Conservation (phyloP, 768 basidiomycete genomes). For the Termitomyces sp. region DNA sequence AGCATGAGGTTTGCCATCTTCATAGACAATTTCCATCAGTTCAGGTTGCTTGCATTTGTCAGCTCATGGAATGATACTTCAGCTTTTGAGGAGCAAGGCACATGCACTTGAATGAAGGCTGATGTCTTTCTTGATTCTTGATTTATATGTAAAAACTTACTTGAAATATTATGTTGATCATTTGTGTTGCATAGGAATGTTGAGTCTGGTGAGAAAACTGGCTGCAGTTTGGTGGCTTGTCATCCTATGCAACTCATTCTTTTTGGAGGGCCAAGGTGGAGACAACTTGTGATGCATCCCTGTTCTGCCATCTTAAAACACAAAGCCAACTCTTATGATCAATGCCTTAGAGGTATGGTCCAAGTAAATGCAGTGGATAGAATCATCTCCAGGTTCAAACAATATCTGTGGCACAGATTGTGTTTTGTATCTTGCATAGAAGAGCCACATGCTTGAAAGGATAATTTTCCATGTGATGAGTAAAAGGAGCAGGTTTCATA, state of each 20-base stretch:
- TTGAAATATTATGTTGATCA: neutral
- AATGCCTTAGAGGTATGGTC: neutral
- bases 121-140: neutral
- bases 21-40: constrained; percentile 1
- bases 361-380: neutral
- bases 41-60: constrained; percentile 1
- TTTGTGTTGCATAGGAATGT: neutral
- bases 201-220: neutral
- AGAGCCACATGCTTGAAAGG: neutral
- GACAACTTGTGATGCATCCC: neutral
- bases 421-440: neutral
- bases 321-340: neutral
- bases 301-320: neutral
- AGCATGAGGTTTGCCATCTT: constrained; percentile 1
- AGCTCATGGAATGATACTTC: constrained; percentile 1
- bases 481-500: too few species aligned
- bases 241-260: neutral
- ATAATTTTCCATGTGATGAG: neutral
- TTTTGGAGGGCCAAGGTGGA: neutral
- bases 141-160: neutral
- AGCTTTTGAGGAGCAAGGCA: constrained; percentile 2
- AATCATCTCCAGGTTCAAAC: neutral
- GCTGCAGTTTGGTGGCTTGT: neutral
- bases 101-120: neutral
- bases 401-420: neutral